phyloP scores from a whole-genome alignment of 2,329 filamentous ascomycete species.

The Xylariomycetidae sp. region DNA sequence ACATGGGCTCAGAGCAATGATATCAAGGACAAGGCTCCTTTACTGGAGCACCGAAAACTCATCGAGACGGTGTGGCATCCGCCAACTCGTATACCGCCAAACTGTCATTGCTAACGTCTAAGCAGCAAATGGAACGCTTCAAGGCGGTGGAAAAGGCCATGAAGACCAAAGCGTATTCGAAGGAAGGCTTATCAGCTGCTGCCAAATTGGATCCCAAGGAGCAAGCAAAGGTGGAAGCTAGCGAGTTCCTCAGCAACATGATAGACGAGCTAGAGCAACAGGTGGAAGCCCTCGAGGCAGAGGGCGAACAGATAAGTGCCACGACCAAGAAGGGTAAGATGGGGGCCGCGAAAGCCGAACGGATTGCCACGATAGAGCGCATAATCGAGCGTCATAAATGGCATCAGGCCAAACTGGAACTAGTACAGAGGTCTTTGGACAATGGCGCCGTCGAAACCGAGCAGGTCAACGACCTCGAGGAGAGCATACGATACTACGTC shows the following conservation, averaged over 20 bases:
- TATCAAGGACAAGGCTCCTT: slow-evolving; percentile 97
- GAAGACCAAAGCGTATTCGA: slow-evolving; percentile 99
- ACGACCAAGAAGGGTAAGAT: slow-evolving; percentile 95
- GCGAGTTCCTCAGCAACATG: slow-evolving; percentile 80
- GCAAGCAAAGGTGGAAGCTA: slow-evolving; percentile 84
- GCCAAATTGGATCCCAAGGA: slow-evolving; percentile 96
- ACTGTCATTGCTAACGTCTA: slow-evolving; percentile 13
- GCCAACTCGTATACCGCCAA: slow-evolving; percentile 1
- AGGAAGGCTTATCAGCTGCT: slow-evolving; percentile 89
- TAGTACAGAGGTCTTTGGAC: slow-evolving; percentile 83
- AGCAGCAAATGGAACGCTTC: slow-evolving; percentile 97
- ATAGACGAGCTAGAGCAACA: slow-evolving; percentile 92
- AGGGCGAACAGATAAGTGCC: slow-evolving; percentile 79
- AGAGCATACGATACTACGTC: slow-evolving; percentile 93
- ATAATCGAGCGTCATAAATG: slow-evolving; percentile 91
- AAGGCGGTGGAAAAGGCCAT: slow-evolving; percentile 99
- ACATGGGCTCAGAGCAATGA: slow-evolving; percentile 98
- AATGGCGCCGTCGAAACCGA: slow-evolving; percentile 88
- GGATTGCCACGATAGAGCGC: slow-evolving; percentile 79
- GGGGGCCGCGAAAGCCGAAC: slow-evolving; percentile 75
- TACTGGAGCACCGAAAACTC: slow-evolving; percentile 88
- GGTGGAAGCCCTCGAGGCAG: slow-evolving; percentile 88
- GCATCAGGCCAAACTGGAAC: slow-evolving; percentile 89
- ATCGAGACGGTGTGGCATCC: slow-evolving; percentile 81
- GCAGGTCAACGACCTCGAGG: slow-evolving; percentile 82